Percentiles rank a stretch among this genome's conserved stretches.
These are phyloP conservation scores for Triglochin maritima DNA, from an alignment of 106 monocot species.

Conservation along the genomic window DNA sequence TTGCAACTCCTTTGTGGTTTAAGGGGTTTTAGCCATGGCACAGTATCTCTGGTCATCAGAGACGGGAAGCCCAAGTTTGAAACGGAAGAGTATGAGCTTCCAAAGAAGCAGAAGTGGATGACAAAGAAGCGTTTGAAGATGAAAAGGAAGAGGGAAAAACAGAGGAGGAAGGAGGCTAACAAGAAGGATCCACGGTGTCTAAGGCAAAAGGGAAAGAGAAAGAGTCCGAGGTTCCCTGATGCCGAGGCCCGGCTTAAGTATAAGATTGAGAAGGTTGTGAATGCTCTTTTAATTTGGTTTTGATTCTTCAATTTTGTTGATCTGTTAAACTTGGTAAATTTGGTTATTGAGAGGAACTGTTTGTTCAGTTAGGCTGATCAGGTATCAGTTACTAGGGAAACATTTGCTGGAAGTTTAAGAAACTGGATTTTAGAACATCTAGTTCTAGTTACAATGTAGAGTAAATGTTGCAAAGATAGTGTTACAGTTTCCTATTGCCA, in stretches of 20 bases:
- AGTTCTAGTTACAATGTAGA: no score
- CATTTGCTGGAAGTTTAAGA: no score
- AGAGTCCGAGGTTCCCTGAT: conserved; percentile 40
- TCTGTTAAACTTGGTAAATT: neutral
- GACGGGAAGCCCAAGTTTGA: conserved; percentile 68
- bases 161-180: conserved; percentile 68
- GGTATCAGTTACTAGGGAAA: no score
- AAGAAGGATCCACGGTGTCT: conserved; percentile 53
- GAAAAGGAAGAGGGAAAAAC: conserved; percentile 74
- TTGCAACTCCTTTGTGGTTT: no score
- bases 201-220: conserved; percentile 54
- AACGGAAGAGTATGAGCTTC: conserved; percentile 39
- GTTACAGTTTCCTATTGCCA: no score
- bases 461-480: no score
- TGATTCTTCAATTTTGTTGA: neutral
- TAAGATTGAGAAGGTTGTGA: conserved; percentile 67
- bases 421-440: no score
- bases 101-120: conserved; percentile 48
- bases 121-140: conserved; percentile 70
- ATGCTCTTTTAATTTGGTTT: neutral
- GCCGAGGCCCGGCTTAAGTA: conserved; percentile 52
- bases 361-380: no score
- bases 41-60: conserved; percentile 40
- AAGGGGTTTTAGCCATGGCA: conserved; percentile 25
- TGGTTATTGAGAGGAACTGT: no score